Percentiles rank a stretch among this genome's conserved stretches.
These are phyloP conservation scores for Beauveria scarabaeidicola DNA, from an alignment of 2,329 filamentous ascomycete genomes.

Conservation along the genomic window DNA sequence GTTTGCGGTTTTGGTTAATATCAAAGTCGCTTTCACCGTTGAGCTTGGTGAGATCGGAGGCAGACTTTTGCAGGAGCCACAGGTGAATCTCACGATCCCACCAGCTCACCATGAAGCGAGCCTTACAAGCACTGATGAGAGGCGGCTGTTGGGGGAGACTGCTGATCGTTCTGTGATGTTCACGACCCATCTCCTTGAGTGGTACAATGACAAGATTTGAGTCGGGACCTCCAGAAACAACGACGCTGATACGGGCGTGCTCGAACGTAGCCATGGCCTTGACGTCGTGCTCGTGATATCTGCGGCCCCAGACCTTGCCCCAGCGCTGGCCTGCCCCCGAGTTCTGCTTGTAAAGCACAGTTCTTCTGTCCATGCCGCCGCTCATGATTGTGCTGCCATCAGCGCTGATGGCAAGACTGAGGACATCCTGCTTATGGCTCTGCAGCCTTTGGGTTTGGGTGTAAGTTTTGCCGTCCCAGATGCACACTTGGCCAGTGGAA, in stretches of 20 bases:
- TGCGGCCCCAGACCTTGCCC: slow-evolving; percentile 76
- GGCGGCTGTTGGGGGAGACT: slow-evolving; percentile 72
- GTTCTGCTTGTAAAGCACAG: slow-evolving; percentile 69
- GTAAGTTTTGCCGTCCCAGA: slow-evolving; percentile 91
- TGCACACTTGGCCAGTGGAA: slow-evolving; percentile 84
- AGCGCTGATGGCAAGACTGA: slow-evolving; percentile 74
- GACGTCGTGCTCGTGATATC: slow-evolving; percentile 89
- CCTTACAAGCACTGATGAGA: slow-evolving; percentile 61
- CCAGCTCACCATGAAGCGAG: slow-evolving; percentile 77
- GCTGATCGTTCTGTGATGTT: slow-evolving; percentile 76
- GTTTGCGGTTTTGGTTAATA: slow-evolving; percentile 48
- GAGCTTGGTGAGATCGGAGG: slow-evolving; percentile 36
- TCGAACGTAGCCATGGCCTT: slow-evolving; percentile 92
- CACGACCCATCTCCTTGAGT: slow-evolving; percentile 62
- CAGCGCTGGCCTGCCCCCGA: slow-evolving; percentile 57
- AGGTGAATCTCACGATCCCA: slow-evolving; percentile 84
- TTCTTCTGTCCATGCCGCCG: slow-evolving; percentile 84
- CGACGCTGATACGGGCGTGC: slow-evolving; percentile 69
- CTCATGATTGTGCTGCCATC: slow-evolving; percentile 80
- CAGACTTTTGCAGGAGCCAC: slow-evolving; percentile 53
- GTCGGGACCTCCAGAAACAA: slow-evolving; percentile 89
- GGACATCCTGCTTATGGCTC: slow-evolving; percentile 79
- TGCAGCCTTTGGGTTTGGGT: slow-evolving; percentile 79
- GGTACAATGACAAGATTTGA: slow-evolving; percentile 76
- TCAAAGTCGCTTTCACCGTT: slow-evolving; percentile 30